Evolutionary conservation across 495 filamentous ascomycete genomes (phyloP).

Genomic region (Aspergillus ellipticus): DNA sequence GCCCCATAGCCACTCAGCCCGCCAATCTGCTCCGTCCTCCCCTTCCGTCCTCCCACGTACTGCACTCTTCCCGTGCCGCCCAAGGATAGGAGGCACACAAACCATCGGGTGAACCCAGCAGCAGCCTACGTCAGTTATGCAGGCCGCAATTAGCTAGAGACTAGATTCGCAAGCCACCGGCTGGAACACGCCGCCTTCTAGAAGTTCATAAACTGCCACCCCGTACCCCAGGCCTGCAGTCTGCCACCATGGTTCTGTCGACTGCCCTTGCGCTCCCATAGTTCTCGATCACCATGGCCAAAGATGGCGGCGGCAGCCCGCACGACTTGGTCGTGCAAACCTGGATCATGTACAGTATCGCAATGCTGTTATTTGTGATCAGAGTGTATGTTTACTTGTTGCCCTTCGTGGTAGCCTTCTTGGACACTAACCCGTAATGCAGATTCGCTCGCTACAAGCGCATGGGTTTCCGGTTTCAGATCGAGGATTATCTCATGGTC

Average conservation of each 20-base stretch:
- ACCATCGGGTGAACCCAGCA: background rate
- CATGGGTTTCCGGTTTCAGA: background rate
- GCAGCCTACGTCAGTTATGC: background rate
- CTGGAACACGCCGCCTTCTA: background rate
- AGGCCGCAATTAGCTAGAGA: background rate
- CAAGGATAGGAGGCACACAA: background rate
- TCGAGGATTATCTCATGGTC: slow-evolving; percentile 1
- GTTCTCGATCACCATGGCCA: background rate
- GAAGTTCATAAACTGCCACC: background rate
- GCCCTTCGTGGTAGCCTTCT: too few species aligned
- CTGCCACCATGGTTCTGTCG: background rate
- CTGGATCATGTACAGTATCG: slow-evolving; percentile 3
- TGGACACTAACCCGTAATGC: background rate
- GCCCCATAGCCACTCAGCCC: background rate
- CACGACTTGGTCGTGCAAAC: background rate
- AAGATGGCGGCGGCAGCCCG: background rate
- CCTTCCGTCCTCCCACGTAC: too few species aligned
- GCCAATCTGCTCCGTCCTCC: background rate
- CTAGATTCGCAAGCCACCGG: background rate
- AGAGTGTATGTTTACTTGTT: background rate
- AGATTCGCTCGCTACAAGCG: background rate
- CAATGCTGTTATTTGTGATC: background rate
- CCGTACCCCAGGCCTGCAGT: background rate
- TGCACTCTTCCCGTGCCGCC: background rate
- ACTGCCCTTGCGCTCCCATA: background rate